Evolutionary conservation across 2,329 filamentous ascomycete genomes (phyloP).

Genomic region (Fusarium miscanthi): DNA sequence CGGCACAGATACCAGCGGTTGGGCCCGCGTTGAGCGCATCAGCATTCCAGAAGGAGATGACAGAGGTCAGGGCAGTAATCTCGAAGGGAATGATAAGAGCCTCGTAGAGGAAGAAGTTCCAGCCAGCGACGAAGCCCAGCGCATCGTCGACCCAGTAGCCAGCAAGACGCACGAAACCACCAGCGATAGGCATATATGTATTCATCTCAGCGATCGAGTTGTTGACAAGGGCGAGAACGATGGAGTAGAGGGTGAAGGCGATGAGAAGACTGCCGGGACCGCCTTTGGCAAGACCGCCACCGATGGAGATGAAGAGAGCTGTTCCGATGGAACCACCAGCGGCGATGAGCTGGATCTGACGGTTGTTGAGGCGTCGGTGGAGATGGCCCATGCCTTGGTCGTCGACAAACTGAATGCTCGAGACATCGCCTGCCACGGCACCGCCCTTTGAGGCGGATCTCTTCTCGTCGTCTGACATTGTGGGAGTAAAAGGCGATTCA

Average conservation of each 20-base stretch:
- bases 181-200: conserved; percentile 33
- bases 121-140: conserved; percentile 31
- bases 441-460: conserved; percentile 12
- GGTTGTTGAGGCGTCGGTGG: conserved; percentile 32
- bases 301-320: conserved; percentile 39
- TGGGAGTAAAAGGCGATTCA: background rate
- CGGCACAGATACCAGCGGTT: conserved; percentile 57
- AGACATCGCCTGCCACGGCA: conserved; percentile 11
- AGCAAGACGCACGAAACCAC: conserved; percentile 31
- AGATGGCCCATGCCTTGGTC: conserved; percentile 31
- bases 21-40: conserved; percentile 49
- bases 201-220: conserved; percentile 39
- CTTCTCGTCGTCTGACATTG: conserved; percentile 35
- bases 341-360: conserved; percentile 47
- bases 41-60: conserved; percentile 62
- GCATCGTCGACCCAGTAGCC: conserved; percentile 36
- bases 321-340: conserved; percentile 37
- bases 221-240: conserved; percentile 33
- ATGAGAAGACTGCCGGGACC: conserved; percentile 30
- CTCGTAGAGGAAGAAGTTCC: conserved; percentile 52
- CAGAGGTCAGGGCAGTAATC: conserved; percentile 61
- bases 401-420: conserved; percentile 5
- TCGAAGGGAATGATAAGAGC: conserved; percentile 63
- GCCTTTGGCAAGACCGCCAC: conserved; percentile 34
- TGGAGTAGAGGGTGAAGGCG: conserved; percentile 22